Evolutionary conservation across 768 basidiomycete genomes (phyloP).

Genomic region (Russula dissimulans): DNA sequence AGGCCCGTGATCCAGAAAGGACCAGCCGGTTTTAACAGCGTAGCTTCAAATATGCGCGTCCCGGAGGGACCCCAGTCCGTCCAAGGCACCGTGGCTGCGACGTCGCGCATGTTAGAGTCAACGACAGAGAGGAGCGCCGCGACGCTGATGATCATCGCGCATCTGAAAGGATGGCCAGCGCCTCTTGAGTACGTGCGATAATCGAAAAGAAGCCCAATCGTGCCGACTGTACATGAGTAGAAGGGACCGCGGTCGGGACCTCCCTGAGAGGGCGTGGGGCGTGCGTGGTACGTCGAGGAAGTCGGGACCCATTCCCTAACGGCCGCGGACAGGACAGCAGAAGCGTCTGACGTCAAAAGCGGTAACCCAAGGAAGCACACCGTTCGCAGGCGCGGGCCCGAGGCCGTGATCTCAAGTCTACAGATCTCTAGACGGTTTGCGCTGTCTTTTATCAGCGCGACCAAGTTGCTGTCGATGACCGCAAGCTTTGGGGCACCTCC

Average conservation of each 20-base stretch:
- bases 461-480: background rate
- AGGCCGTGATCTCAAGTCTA: background rate
- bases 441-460: background rate
- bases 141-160: constrained; percentile 7
- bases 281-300: background rate
- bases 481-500: background rate
- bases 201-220: background rate
- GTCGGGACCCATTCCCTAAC: constrained; percentile 4
- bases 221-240: constrained; percentile 1
- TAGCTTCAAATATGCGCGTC: background rate
- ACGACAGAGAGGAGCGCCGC: background rate
- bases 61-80: constrained; percentile 5
- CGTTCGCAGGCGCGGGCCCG: background rate
- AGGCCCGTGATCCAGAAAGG: constrained; percentile 3
- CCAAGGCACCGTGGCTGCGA: background rate
- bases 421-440: constrained; percentile 1
- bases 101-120: background rate
- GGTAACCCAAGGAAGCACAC: constrained; percentile 5
- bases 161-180: background rate
- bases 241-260: background rate
- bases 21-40: background rate
- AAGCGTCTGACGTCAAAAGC: background rate
- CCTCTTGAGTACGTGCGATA: background rate
- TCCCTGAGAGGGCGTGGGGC: background rate
- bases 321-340: background rate